Base-by-base conservation (phyloP, 345 rosid species). In the Brassica rapa region DNA sequence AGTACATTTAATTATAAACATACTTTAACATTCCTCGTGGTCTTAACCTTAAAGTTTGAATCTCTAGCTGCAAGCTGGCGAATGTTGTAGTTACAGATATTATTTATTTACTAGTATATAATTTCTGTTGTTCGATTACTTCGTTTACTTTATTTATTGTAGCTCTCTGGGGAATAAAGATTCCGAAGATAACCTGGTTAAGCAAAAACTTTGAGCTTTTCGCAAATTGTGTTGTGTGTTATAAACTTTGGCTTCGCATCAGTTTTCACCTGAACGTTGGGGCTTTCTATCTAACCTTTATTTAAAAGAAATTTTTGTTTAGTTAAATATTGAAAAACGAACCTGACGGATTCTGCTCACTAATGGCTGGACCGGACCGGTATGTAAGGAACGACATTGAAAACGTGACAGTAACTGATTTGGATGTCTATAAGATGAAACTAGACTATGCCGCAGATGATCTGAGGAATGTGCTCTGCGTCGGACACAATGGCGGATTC, bases 161-260 rank as follows among this genome's bases (percentile, higher is more conserved):
- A 76, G 62, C 68, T 66, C 51, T 30, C 8, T n/a, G 68, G 25
- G 15, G 68, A 68, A 76, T 68, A 68, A 43, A 68, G 74, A 76
- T 76, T 76, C 68, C 53, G n/a, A 41, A 60, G 24, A 59, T 59
- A 6, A 39, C 11, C 19, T 41, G 79, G 79, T 59, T 68, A 29
- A 59, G 67, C 62, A 60, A 43, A 75, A 35, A 63, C 32, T 68
- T 49, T 8, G 7, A 70, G 8, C 23, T 35, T 57, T 71, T 37
- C 39, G 55, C 25, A 39, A 24, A 60, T 35, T 8, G 2, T 62
- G 8, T 35, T 8, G 2, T 62, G 8, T 49, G 62, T 71, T 61
- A 61, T 32, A 51, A 62, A 14, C 66, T 62, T 62, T 62, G 8
- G 8, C 37, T 29, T 64, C 46, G 23, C n/a, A 74, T 23, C 56